Evolutionary conservation across 192 early-diverging fungal genomes (phyloP).

Genomic region (Entrophospora sp.): DNA sequence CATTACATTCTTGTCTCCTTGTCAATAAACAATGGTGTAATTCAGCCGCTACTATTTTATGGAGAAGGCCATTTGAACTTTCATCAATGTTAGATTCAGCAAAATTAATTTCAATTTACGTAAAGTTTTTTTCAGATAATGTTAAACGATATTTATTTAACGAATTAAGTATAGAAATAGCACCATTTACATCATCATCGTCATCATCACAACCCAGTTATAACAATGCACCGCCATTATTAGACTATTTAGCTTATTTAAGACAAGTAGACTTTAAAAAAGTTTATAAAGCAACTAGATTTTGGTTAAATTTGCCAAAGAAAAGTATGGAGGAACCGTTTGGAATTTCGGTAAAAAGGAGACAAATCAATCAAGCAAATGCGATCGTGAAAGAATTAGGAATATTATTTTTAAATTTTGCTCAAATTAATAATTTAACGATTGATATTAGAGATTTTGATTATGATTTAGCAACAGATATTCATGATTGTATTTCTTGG

Average conservation of each 20-base stretch:
- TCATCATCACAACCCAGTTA: neutral
- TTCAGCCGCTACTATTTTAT: neutral
- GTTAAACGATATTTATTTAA: neutral
- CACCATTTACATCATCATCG: neutral
- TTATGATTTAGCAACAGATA: neutral
- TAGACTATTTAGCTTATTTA: neutral
- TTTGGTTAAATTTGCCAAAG: neutral
- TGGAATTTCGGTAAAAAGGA: neutral
- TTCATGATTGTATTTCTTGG: neutral
- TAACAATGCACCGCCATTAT: neutral
- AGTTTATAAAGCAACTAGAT: neutral
- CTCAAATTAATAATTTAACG: neutral
- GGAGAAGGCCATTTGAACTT: conserved; percentile 9
- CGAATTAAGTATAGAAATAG: neutral
- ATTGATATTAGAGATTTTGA: neutral
- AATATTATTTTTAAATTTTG: neutral
- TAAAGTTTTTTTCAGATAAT: neutral
- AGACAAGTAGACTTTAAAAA: conserved; percentile 5
- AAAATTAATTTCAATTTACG: neutral
- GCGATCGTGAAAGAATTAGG: neutral
- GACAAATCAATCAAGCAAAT: neutral
- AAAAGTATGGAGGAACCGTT: neutral
- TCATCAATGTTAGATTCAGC: neutral
- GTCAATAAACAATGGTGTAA: conserved; percentile 12
- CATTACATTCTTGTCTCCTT: conserved; percentile 10